Conservation (phyloP, 1,139 yeast genomes). For the Meyerozyma athensensis region DNA sequence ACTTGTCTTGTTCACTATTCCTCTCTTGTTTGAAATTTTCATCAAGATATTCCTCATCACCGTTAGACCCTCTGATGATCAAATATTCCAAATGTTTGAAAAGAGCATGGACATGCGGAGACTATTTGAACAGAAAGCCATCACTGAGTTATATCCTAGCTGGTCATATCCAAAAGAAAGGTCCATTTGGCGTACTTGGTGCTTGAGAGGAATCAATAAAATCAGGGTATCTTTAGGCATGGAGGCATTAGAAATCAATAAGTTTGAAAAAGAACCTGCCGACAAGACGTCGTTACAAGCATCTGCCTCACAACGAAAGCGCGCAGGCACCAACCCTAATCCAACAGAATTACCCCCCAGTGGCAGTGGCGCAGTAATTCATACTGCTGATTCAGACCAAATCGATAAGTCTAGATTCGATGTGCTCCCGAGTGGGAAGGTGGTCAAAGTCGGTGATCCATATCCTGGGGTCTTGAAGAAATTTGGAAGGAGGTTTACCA, state of each 20-base stretch:
- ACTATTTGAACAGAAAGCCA: slow-evolving; percentile 69
- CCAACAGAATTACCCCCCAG: slow-evolving; percentile 49
- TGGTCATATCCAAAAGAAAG: slow-evolving; percentile 63
- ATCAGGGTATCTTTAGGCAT: slow-evolving; percentile 8
- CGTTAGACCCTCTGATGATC: slow-evolving; percentile 69
- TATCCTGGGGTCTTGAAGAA: slow-evolving; percentile 17
- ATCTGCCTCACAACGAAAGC: slow-evolving; percentile 38
- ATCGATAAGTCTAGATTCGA: slow-evolving; percentile 42
- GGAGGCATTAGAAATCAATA: not conserved
- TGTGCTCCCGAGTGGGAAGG: slow-evolving; percentile 66
- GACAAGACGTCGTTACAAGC: slow-evolving; percentile 14
- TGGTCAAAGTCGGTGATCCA: slow-evolving; percentile 38
- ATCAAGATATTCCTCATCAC: slow-evolving; percentile 53
- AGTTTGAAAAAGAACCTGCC: not conserved
- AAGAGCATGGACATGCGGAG: slow-evolving; percentile 62
- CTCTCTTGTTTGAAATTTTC: slow-evolving; percentile 62
- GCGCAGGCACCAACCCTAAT: slow-evolving; percentile 47
- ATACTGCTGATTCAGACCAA: slow-evolving; percentile 19
- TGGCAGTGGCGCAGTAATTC: slow-evolving; percentile 37
- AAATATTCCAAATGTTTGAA: slow-evolving; percentile 72
- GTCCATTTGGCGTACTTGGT: slow-evolving; percentile 21
- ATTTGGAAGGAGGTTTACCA: slow-evolving; percentile 28
- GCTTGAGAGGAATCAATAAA: slow-evolving; percentile 6
- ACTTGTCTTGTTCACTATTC: slow-evolving; percentile 50
- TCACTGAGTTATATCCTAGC: slow-evolving; percentile 68